Percentiles rank a stretch among this genome's conserved stretches.
These are phyloP conservation scores for Monosporascus sp. DNA, from an alignment of 2,329 filamentous ascomycete species.

Conservation along the genomic window DNA sequence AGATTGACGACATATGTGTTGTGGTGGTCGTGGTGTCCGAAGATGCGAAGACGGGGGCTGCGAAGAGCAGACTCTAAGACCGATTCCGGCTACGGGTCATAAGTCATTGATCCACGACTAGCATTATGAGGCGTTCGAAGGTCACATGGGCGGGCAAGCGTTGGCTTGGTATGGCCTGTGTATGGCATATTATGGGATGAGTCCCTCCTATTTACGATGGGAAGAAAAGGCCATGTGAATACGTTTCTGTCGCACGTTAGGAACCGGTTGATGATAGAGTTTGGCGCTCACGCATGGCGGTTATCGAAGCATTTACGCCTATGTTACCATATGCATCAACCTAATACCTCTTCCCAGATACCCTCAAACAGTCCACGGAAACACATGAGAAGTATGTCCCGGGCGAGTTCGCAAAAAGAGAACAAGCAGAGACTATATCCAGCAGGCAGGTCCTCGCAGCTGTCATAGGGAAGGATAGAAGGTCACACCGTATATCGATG, in stretches of 20 bases:
- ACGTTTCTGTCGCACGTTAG: background rate
- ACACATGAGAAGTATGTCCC: too few species aligned
- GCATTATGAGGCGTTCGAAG: background rate
- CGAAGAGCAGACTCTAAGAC: constrained; percentile 21
- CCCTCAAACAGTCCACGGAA: background rate
- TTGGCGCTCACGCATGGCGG: background rate
- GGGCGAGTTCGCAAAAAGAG: too few species aligned
- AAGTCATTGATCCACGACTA: background rate
- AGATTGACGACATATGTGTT: constrained; percentile 92
- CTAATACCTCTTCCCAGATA: background rate
- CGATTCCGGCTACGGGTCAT: background rate
- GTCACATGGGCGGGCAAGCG: background rate
- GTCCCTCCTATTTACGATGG: background rate
- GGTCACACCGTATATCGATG: too few species aligned
- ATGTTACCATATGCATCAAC: background rate
- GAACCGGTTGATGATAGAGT: background rate
- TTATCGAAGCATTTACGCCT: background rate
- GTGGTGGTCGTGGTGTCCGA: constrained; percentile 74
- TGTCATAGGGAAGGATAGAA: too few species aligned
- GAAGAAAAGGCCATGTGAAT: background rate
- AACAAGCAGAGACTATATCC: too few species aligned
- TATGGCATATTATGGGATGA: background rate
- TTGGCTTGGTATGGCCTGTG: background rate
- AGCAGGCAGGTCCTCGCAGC: too few species aligned
- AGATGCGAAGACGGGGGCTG: constrained; percentile 30